Evolutionary conservation across 768 basidiomycete species (phyloP), one percentile per base, ranked within the genome.

Genomic region (Antrodiella citrinella): DNA sequence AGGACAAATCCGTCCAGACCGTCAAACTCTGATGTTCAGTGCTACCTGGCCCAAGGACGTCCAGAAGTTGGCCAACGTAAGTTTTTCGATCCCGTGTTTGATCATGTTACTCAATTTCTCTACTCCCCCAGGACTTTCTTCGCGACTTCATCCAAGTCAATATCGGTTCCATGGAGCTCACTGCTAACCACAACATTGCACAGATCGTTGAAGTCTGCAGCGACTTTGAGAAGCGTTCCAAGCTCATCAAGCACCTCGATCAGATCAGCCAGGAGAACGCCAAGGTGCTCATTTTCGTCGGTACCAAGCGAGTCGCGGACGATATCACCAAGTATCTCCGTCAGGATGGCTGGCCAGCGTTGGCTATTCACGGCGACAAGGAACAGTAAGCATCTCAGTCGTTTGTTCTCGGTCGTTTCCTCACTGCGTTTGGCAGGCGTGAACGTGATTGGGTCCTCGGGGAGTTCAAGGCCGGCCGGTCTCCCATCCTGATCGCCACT

Each of bases 31-130:
- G 57, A 96, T 99, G 84, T 99, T 99, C 76, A 96, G 92, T 48
- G 96, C 96, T 11, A 99, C 96, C 4, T 99, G 96, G 96, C 96
- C 96, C 12, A 98, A 97, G 70, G 96, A 99, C 62, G 96, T 99
- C 3, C 96, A 99, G 71, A 91, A 93, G 61, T 80, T 99, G 54
- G 96, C 96, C 15, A 88, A 83, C 64, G 89, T 91, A 59, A 47
- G 70, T 63, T 10, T 18, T 19, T 11, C 52, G 11, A 2, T 18
- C 20, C 46, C 25, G 2, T 15, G 42, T 46, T 40, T 11, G 26
- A 2, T 42, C 3, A 5, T 9, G 38, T 50, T 18, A 45, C 54
- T 46, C 51, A 51, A 48, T 43, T n/a, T 48, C 30, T 25, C 1
- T 44, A 48, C n/a, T n/a, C 46, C 22, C 24, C 20, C 23, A 91